Evolutionary conservation across 176 grass and related monocot species (phyloP), one percentile per base, ranked within the genome.

Genomic region (Bolboschoenus planiculmis): DNA sequence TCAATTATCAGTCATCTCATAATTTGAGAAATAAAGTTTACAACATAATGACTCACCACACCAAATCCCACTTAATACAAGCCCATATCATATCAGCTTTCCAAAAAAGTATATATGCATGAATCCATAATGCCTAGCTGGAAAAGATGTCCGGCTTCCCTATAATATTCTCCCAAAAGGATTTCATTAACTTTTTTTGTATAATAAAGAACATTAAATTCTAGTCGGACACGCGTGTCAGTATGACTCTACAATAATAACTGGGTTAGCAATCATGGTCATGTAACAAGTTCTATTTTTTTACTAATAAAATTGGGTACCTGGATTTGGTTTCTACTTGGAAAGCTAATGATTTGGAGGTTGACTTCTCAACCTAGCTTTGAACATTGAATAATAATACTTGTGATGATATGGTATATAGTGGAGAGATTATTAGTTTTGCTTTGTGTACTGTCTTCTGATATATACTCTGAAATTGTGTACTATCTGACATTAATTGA

Each of bases 271-370:
- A 62, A 62, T 62, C 27, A 53, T 53, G 50, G 30, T 62, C 27
- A 53, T 53, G 50, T 31, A 62, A 5, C 26, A 27, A 13, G 10
- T 13, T 0, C 59, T n/a, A n/a, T n/a, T n/a, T 30, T 62, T 13
- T 61, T 61, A 29, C 15, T 16, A 26, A 60, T 60, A 29, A 46
- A 73, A 14, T 46, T 46, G 0, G 14, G 68, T 24, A 44, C 39
- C 16, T 20, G 63, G 18, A n/a, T 20, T 67, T 48, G 42, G 5
- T 16, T 47, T 44, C 23, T 73, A 24, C 46, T n/a, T 36, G 20
- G 75, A 55, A 67, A 62, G 47, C 48, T 80, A 57, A 80, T 82
- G 47, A 81, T 86, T 86, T 79, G 66, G 48, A 54, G 7, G 78
- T 57, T 57, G 33, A 46, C 42, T 4, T 79, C 50, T 53, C 50